Percentiles rank a stretch among this genome's conserved stretches.
phyloP scores from a whole-genome alignment of 441 rosid genomes.

The Euphorbia schlechtendalii region DNA sequence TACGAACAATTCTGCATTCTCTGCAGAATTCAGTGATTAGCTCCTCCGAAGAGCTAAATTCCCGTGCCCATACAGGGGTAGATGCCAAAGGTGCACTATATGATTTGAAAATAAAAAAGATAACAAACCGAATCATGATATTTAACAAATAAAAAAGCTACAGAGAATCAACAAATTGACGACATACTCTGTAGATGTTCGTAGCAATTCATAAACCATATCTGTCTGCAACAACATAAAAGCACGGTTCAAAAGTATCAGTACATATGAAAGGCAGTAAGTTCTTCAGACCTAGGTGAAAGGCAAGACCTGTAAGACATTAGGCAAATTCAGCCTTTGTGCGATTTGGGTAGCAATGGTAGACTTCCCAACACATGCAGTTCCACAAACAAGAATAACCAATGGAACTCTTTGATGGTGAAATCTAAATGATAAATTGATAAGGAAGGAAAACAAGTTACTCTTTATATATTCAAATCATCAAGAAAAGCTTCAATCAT shows the following conservation, averaged over 20 bases:
- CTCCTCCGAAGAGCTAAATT: conserved; percentile 79
- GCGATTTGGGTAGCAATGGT: conserved; percentile 98
- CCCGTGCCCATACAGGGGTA: conserved; percentile 91
- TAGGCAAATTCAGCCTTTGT: conserved; percentile 93
- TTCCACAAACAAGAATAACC: conserved; percentile 97
- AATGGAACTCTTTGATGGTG: conserved; percentile 86
- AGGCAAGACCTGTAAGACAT: conserved; percentile 67
- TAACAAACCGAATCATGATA: conserved; percentile 11
- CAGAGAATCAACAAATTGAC: background rate
- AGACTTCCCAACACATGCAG: conserved; percentile 97
- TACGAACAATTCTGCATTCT: conserved; percentile 98
- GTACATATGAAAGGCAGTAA: conserved; percentile 8
- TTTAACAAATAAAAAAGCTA: conserved; percentile 8
- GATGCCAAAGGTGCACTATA: conserved; percentile 86
- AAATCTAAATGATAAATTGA: conserved; percentile 52
- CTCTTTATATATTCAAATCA: background rate
- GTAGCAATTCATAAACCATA: conserved; percentile 93
- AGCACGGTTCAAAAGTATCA: conserved; percentile 17
- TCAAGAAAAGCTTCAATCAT: conserved; percentile 1
- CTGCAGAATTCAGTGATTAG: conserved; percentile 87
- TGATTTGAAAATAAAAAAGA: conserved; percentile 3
- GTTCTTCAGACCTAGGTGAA: conserved; percentile 1
- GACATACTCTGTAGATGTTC: conserved; percentile 94
- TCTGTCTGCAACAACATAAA: conserved; percentile 61
- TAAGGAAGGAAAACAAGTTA: conserved; percentile 1